phyloP scores from a whole-genome alignment of 2,329 filamentous ascomycete species.

The Escovopsis sp. region DNA sequence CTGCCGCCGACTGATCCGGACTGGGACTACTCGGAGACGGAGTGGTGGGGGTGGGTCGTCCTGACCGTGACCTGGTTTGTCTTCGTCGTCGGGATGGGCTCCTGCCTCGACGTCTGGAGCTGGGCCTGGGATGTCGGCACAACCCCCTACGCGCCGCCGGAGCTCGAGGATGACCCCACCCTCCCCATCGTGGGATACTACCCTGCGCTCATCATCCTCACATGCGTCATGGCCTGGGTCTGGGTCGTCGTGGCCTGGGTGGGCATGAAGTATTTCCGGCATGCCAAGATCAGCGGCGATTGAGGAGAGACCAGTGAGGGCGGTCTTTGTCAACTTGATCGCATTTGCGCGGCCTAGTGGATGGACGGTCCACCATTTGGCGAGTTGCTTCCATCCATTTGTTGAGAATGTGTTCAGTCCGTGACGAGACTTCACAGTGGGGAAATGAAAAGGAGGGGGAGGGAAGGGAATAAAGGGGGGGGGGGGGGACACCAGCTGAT shows the following conservation, averaged over 20 bases:
- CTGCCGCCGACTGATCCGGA: constrained; percentile 36
- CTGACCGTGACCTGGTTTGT: constrained; percentile 85
- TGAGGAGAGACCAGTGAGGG: constrained; percentile 15
- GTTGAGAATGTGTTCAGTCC: no score
- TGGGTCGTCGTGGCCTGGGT: constrained; percentile 98
- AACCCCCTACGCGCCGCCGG: constrained; percentile 87
- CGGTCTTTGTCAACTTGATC: no score
- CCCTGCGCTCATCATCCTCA: constrained; percentile 82
- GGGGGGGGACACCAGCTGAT: no score
- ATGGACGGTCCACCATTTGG: no score
- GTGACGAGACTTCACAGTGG: no score
- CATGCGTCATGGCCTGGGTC: constrained; percentile 94
- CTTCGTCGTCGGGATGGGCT: constrained; percentile 94
- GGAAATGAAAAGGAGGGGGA: no score
- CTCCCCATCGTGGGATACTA: constrained; percentile 96
- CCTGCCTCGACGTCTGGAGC: constrained; percentile 86
- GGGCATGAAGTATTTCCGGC: constrained; percentile 98
- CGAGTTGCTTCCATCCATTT: no score
- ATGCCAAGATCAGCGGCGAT: constrained; percentile 72
- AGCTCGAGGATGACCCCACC: constrained; percentile 88
- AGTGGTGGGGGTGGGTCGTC: constrained; percentile 97
- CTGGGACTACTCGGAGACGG: constrained; percentile 89
- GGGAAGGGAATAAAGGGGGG: no score
- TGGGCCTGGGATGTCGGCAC: constrained; percentile 99
- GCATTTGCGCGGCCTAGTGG: no score